Conservation (phyloP, 345 rosid genomes). For the Lepidium aucheri region DNA sequence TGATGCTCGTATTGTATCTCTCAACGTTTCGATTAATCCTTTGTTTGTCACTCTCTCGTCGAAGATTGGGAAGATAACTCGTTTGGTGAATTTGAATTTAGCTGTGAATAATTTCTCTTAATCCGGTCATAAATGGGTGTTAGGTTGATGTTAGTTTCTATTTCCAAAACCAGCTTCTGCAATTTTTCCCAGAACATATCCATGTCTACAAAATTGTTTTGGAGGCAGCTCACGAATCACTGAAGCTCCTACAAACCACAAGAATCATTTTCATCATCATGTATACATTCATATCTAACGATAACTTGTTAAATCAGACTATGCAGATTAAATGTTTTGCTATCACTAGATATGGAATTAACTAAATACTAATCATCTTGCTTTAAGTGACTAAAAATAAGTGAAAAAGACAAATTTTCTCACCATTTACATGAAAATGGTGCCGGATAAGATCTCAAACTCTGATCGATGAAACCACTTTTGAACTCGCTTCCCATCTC, state of each 20-base stretch:
- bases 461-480: conserved; percentile 46
- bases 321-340: background rate
- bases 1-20: too few relatives aligned
- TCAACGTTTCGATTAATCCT: too few relatives aligned
- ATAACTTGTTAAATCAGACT: background rate
- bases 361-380: background rate
- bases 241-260: conserved; percentile 53
- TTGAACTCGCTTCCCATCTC: conserved; percentile 78
- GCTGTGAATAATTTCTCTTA: too few relatives aligned
- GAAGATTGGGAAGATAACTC: too few relatives aligned
- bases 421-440: conserved; percentile 65
- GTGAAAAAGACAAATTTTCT: background rate
- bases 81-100: too few relatives aligned
- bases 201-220: conserved; percentile 71
- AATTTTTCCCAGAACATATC: conserved; percentile 81
- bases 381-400: too few relatives aligned
- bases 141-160: too few relatives aligned
- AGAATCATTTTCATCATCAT: too few relatives aligned
- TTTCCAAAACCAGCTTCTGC: conserved; percentile 98
- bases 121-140: too few relatives aligned
- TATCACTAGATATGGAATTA: background rate
- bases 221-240: conserved; percentile 62
- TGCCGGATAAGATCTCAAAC: conserved; percentile 47
- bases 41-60: too few relatives aligned
- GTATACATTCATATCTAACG: background rate